Percentiles rank a stretch among this genome's conserved stretches.
Evolutionary conservation across 441 rosid species (phyloP).

Genomic region (Isatis lusitanica): DNA sequence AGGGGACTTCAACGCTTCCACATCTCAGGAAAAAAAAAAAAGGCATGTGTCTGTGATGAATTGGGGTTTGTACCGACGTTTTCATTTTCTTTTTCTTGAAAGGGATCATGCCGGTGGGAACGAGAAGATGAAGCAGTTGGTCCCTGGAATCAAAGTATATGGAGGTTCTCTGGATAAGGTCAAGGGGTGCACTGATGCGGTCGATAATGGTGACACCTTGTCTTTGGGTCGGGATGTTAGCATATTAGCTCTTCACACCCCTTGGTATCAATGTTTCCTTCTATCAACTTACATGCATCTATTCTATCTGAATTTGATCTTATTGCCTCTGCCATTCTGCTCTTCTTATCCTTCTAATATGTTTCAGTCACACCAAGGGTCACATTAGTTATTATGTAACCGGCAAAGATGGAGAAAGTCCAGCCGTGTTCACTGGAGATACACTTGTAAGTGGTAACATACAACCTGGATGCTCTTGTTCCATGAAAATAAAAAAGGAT

Average conservation of each 20-base stretch:
- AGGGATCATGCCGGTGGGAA: constrained; percentile 99
- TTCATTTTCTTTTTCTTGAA: background rate
- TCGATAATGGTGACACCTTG: constrained; percentile 71
- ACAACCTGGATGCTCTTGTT: constrained; percentile 1
- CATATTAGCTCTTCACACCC: constrained; percentile 78
- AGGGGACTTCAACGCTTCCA: background rate
- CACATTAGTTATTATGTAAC: constrained; percentile 88
- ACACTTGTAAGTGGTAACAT: constrained; percentile 60
- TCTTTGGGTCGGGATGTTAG: constrained; percentile 53
- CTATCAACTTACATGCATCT: background rate
- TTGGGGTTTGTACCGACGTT: background rate
- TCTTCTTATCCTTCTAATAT: constrained; percentile 15
- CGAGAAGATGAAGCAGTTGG: constrained; percentile 64
- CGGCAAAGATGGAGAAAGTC: constrained; percentile 57
- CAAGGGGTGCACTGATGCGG: constrained; percentile 63
- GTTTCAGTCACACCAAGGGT: constrained; percentile 87
- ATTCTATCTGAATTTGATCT: background rate
- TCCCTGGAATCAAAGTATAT: constrained; percentile 74
- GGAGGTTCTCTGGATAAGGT: constrained; percentile 88
- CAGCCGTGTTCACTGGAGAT: constrained; percentile 94
- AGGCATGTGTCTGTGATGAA: background rate
- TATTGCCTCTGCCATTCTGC: background rate
- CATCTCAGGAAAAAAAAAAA: background rate
- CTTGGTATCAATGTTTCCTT: constrained; percentile 52
- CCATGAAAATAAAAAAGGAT: background rate